These are phyloP conservation scores for Ustilago loliicola DNA, from an alignment of 1,284 basidiomycete species.

Conservation along the genomic window DNA sequence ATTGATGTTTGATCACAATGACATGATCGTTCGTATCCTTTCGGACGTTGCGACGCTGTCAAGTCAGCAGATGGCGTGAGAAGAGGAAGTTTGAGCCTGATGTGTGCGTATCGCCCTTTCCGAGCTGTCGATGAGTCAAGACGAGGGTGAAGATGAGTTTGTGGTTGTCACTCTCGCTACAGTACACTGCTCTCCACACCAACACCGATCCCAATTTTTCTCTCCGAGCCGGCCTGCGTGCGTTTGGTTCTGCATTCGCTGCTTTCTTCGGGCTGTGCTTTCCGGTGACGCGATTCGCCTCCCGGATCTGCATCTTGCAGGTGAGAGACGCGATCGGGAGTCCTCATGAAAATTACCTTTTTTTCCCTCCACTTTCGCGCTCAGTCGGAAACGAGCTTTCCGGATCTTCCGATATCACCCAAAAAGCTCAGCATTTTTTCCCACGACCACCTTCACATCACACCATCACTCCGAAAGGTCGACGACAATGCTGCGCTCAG, in stretches of 20 bases:
- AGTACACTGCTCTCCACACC: too few species aligned
- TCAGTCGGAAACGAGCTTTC: not conserved
- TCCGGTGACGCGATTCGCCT: constrained; percentile 21
- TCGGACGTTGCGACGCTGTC: not conserved
- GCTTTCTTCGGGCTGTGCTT: constrained; percentile 21
- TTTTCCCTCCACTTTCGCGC: constrained; percentile 9
- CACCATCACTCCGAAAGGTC: not conserved
- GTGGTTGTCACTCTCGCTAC: not conserved
- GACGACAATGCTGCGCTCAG: constrained; percentile 33
- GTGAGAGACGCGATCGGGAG: not conserved
- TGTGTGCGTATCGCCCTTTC: not conserved
- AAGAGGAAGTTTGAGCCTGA: too few species aligned
- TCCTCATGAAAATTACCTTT: too few species aligned
- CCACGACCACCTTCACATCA: constrained; percentile 7
- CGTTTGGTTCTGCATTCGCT: not conserved
- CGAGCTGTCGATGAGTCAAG: too few species aligned
- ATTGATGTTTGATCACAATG: not conserved
- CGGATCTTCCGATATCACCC: constrained; percentile 11
- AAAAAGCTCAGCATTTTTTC: constrained; percentile 5
- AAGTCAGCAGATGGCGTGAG: too few species aligned
- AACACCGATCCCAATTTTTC: constrained; percentile 14
- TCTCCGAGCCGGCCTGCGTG: not conserved
- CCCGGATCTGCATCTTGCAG: not conserved
- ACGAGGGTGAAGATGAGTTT: too few species aligned
- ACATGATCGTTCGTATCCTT: not conserved